Evolutionary conservation across 192 early-diverging fungal genomes (phyloP).

Genomic region (Coemansia sp.): DNA sequence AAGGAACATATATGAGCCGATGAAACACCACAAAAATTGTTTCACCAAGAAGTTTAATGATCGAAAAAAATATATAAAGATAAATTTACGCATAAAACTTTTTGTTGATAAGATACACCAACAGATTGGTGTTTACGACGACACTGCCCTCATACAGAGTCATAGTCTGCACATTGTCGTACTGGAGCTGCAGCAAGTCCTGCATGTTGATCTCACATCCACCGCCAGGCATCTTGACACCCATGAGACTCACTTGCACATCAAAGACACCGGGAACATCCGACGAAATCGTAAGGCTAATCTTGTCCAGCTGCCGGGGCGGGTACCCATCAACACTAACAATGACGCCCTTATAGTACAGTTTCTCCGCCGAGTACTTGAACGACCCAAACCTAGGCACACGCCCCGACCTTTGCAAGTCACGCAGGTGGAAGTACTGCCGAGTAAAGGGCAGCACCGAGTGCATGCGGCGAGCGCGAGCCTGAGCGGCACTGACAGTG

Average conservation of each 20-base stretch:
- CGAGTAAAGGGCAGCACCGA: conserved; percentile 85
- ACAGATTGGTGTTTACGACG: conserved; percentile 95
- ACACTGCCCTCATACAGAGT: conserved; percentile 88
- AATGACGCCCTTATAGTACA: conserved; percentile 93
- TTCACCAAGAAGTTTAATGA: not conserved
- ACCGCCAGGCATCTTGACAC: conserved; percentile 66
- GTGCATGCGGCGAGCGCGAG: conserved; percentile 55
- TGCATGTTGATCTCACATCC: conserved; percentile 87
- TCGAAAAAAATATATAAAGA: conserved; percentile 1
- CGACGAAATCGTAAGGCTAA: conserved; percentile 90
- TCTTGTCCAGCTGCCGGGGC: conserved; percentile 85
- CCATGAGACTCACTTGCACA: conserved; percentile 81
- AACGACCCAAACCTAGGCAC: conserved; percentile 97
- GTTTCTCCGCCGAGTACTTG: conserved; percentile 95
- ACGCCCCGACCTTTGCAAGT: conserved; percentile 80
- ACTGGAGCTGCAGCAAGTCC: conserved; percentile 92
- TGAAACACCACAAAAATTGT: not conserved
- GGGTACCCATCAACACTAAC: conserved; percentile 80
- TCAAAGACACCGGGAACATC: conserved; percentile 89
- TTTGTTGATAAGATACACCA: conserved; percentile 97
- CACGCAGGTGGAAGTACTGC: conserved; percentile 94
- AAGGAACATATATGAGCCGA: not conserved
- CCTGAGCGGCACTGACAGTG: conserved; percentile 57
- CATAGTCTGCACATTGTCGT: conserved; percentile 90
- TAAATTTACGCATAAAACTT: conserved; percentile 68